Evolutionary conservation across 495 filamentous ascomycete species (phyloP), one percentile per base, ranked within the genome.

Genomic region (Penicillium angulare): DNA sequence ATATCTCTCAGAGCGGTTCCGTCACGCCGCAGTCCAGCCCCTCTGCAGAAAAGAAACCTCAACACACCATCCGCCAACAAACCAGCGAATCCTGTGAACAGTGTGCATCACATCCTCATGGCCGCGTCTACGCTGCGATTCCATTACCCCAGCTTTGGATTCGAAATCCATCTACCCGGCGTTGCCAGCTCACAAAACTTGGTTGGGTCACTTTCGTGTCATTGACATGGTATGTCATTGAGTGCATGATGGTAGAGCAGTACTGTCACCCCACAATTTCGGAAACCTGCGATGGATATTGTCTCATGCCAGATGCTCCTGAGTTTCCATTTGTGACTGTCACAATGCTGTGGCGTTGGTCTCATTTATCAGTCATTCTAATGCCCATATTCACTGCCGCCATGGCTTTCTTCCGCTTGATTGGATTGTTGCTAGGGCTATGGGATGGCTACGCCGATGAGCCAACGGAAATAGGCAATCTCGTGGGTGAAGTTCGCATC

Each of bases 141-240:
- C 73, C 80, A 1, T 51, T 88, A 18, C 87, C 86, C 17, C 74
- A 71, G 1, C 69, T 90, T 3, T 88, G 80, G 75, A 64, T 57
- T 38, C 69, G 66, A 47, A 58, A 71, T 2, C 69, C 74, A 0
- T 57, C 45, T 16, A 73, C 79, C 34, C 33, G 66, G 43, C 77
- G 74, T 18, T 54, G 64, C 9, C 70, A 68, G 9, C 76, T 81
- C 17, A 89, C 86, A 5, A 73, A 71, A 27, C 55, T 88, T 1
- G 85, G 85, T 12, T 66, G 82, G 49, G 41, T 77, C 3, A 52
- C 72, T 7, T 51, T 83, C 10, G 39, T 82, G 4, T 56, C 77
- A 7, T 61, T 74, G 3, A 46, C 68, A 18, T 87, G 84, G 81
- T 84, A 79, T 44, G 53, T 79, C 26, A 67, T 75, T 12, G 87